Conservation (phyloP, 768 basidiomycete species). For the Mycena latifolia region DNA sequence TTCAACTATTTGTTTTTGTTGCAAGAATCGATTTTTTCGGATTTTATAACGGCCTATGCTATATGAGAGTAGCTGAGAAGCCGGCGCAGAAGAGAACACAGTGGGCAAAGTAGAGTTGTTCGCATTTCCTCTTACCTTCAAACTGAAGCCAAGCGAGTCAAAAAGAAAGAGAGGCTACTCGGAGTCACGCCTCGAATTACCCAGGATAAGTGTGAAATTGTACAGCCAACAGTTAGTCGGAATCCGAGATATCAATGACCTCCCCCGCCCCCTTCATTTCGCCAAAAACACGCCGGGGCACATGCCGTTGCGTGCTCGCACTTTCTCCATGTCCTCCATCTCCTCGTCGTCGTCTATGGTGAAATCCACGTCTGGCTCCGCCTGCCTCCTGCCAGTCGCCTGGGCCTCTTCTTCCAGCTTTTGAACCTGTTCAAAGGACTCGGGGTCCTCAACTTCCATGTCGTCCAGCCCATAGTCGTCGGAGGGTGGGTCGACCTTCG, state of each 20-base stretch:
- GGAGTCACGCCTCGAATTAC: conserved; percentile 34
- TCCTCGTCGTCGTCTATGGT: conserved; percentile 38
- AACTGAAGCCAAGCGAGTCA: too few relatives aligned
- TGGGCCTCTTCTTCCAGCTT: conserved; percentile 43
- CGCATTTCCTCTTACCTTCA: too few relatives aligned
- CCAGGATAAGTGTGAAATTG: conserved; percentile 29
- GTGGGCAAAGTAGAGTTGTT: too few relatives aligned
- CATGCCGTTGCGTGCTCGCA: conserved; percentile 62
- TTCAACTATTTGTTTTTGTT: too few relatives aligned
- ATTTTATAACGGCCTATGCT: too few relatives aligned
- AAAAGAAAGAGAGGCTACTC: too few relatives aligned
- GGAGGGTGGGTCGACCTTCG: conserved; percentile 30
- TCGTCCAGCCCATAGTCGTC: conserved; percentile 48
- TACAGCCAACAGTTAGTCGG: conserved; percentile 33
- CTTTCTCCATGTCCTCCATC: conserved; percentile 72
- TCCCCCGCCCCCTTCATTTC: conserved; percentile 47
- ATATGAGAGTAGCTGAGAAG: too few relatives aligned
- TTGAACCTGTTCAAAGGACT: conserved; percentile 55
- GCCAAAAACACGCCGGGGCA: conserved; percentile 54
- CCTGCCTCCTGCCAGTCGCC: conserved; percentile 36
- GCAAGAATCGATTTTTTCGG: too few relatives aligned
- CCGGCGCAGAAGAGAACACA: too few relatives aligned
- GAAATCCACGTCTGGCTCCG: conserved; percentile 32
- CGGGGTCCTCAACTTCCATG: conserved; percentile 49
- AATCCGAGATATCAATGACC: conserved; percentile 72